phyloP scores from a whole-genome alignment of 2,329 filamentous ascomycete species.

The Trichoderma polysporum region DNA sequence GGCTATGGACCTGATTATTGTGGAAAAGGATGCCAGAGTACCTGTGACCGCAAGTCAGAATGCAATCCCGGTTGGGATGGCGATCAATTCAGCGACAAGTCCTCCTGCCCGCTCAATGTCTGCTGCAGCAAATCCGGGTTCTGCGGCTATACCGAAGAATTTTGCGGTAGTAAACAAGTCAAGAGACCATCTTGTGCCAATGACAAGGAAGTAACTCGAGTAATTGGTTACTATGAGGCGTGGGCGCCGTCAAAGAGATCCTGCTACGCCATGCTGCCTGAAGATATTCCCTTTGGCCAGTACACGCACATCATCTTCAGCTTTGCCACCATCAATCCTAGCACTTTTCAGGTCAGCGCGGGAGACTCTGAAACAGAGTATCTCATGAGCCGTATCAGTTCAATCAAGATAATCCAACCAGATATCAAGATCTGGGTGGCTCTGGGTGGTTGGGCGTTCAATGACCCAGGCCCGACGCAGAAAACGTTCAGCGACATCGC shows the following conservation, averaged over 20 bases:
- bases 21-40: conserved; percentile 23
- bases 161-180: conserved; percentile 25
- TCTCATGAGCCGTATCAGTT: conserved; percentile 6
- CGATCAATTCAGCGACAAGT: conserved; percentile 24
- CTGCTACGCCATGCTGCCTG: conserved; percentile 27
- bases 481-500: not conserved
- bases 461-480: conserved; percentile 33
- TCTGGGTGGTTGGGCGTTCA: conserved; percentile 33
- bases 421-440: conserved; percentile 1
- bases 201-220: not conserved
- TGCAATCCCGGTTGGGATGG: conserved; percentile 38
- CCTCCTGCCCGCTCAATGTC: conserved; percentile 40
- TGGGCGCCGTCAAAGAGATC: conserved; percentile 25
- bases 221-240: conserved; percentile 37
- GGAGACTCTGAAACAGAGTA: not conserved
- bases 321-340: conserved; percentile 35
- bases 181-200: conserved; percentile 1
- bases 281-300: conserved; percentile 28
- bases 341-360: conserved; percentile 22
- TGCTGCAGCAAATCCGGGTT: conserved; percentile 38
- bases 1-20: conserved; percentile 17
- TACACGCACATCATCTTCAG: conserved; percentile 36
- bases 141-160: conserved; percentile 33
- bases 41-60: conserved; percentile 30
- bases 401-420: not conserved